Conservation (phyloP, 2,329 filamentous ascomycete genomes). For the Davidsoniella eucalypti region DNA sequence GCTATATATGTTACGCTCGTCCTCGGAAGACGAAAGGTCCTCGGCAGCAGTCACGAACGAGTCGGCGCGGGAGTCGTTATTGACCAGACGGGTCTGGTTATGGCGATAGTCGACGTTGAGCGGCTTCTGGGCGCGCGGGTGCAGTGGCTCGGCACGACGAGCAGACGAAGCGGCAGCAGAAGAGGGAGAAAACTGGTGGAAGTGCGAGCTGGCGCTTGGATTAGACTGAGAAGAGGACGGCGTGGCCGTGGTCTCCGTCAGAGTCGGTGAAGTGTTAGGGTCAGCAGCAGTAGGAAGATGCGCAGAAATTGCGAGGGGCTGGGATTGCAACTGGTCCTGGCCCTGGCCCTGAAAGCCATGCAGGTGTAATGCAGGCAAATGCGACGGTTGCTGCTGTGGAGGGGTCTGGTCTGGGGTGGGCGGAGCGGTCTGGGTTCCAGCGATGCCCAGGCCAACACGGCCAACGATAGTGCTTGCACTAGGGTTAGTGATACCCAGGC, state of each 20-base stretch:
- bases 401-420: slow-evolving; percentile 7
- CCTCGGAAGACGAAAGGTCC: slow-evolving; percentile 12
- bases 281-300: not conserved
- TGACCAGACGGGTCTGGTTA: slow-evolving; percentile 4
- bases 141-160: slow-evolving; percentile 1
- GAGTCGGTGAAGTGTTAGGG: not conserved
- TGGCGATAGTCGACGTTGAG: slow-evolving; percentile 5
- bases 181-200: not conserved
- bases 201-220: too few relatives aligned
- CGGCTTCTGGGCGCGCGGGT: slow-evolving; percentile 4
- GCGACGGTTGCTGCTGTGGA: slow-evolving; percentile 2
- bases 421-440: slow-evolving; percentile 4
- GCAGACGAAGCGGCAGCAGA: not conserved
- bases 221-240: not conserved
- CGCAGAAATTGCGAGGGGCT: not conserved
- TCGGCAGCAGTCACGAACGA: slow-evolving; percentile 13
- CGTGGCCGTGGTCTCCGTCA: slow-evolving; percentile 1
- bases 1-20: slow-evolving; percentile 1
- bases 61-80: slow-evolving; percentile 11
- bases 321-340: not conserved
- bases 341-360: not conserved
- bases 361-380: not conserved
- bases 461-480: not conserved
- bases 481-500: not conserved
- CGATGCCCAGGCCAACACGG: slow-evolving; percentile 4